Conservation (phyloP, 768 basidiomycete genomes). For the Leccinum subgranulosum region DNA sequence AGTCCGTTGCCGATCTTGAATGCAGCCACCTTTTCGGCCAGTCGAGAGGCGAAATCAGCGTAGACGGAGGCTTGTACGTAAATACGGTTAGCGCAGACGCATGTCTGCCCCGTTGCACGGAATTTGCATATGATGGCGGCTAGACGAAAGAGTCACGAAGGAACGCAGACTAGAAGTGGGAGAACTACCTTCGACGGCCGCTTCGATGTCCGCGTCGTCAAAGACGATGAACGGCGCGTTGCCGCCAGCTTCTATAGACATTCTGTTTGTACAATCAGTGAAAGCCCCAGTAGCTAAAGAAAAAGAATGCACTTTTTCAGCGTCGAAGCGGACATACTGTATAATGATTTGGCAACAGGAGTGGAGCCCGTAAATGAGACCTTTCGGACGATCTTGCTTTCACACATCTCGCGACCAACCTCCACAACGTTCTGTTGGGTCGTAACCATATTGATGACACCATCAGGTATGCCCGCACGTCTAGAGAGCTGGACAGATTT, state of each 20-base stretch:
- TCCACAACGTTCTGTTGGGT: slow-evolving; percentile 79
- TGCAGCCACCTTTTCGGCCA: slow-evolving; percentile 76
- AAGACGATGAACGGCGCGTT: slow-evolving; percentile 98
- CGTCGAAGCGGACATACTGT: slow-evolving; percentile 68
- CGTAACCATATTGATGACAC: slow-evolving; percentile 93
- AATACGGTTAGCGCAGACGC: slow-evolving; percentile 86
- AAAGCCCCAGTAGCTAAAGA: neutral
- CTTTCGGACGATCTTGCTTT: slow-evolving; percentile 82
- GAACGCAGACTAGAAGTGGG: neutral
- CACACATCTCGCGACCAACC: slow-evolving; percentile 94
- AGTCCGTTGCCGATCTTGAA: slow-evolving; percentile 91
- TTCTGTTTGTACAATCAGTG: slow-evolving; percentile 27
- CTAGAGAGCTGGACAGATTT: slow-evolving; percentile 54
- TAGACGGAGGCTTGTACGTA: slow-evolving; percentile 91
- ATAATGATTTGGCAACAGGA: slow-evolving; percentile 71
- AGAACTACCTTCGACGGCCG: slow-evolving; percentile 74
- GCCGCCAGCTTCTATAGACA: slow-evolving; percentile 87
- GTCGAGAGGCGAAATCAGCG: slow-evolving; percentile 85
- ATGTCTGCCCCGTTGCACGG: slow-evolving; percentile 79
- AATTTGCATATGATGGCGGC: slow-evolving; percentile 79
- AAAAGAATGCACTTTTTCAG: slow-evolving; percentile 66
- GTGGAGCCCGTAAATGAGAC: slow-evolving; percentile 92
- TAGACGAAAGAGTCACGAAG: slow-evolving; percentile 24
- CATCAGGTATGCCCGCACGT: slow-evolving; percentile 91
- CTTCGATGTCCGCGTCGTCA: slow-evolving; percentile 90